Evolutionary conservation across 192 early-diverging fungal genomes (phyloP), one percentile per base, ranked within the genome.

Genomic region (Helicostylum pulchrum): DNA sequence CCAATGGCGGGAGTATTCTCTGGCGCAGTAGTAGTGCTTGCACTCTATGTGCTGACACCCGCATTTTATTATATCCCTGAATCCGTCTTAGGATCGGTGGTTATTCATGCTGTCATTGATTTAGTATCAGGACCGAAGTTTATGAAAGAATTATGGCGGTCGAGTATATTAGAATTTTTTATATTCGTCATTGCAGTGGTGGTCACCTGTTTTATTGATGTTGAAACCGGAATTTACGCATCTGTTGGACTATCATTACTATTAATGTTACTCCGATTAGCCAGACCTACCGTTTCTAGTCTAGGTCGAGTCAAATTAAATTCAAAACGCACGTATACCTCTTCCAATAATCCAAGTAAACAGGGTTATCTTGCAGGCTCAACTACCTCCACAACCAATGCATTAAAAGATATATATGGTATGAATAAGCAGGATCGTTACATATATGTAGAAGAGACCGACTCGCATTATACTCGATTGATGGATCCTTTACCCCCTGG

Each of bases 11-110:
- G 87, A 44, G 75, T 90, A 48, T 80, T 93, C 66, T 90, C 91
- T 17, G 89, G 83, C 1, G 54, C 63, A 8, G 80, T 90, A 8
- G 91, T 96, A 26, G 76, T 91, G 0, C 70, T 94, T 52, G 85
- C 88, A 26, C 78, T 96, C 46, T 89, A 88, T 57, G 77, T 78
- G 8, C 75, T 96, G 67, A 92, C 94, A 23, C 87, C 85, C 8
- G 85, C 85, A 20, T 91, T 96, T 77, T 89, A 87, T 70, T 92
- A 86, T 58, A 90, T 96, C 21, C 89, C 94, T 1, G 87, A 83
- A 49, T 80, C 90, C 10, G 77, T 85, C 0, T 73, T 96, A 34
- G 87, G 91, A 1, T 91, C 91, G 0, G 86, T 96, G 48, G 88
- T 94, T 46, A 83, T 94, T 26, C 71, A 77, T 17, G 78, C 80